A percentile compares a stretch with the other conserved stretches of the same genome.
phyloP scores from a whole-genome alignment of 148 eudicot species.

The Talinum fruticosum region DNA sequence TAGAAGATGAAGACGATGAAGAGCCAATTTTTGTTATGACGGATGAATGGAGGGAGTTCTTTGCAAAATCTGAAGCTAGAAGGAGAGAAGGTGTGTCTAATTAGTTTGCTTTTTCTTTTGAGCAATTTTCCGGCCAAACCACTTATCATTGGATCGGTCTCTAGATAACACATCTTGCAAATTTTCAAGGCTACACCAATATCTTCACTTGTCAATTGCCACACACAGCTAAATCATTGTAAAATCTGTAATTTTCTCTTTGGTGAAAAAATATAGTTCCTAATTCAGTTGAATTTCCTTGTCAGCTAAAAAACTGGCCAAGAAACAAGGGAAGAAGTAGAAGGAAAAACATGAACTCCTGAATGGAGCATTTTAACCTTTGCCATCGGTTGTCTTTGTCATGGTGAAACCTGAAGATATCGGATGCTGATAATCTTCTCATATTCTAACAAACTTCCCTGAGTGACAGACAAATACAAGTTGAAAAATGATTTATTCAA shows the following conservation, averaged over 20 bases:
- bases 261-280: background rate
- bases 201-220: background rate
- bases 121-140: background rate
- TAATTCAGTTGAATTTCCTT: conserved; percentile 2
- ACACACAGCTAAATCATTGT: background rate
- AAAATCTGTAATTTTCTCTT: background rate
- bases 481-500: too few species aligned
- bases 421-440: background rate
- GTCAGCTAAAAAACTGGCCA: conserved; percentile 56
- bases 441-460: background rate
- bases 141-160: background rate
- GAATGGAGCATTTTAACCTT: background rate
- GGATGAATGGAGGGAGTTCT: conserved; percentile 89
- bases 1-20: conserved; percentile 50
- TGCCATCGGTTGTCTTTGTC: too few species aligned
- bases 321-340: conserved; percentile 38
- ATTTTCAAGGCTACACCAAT: background rate
- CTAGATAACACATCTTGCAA: background rate
- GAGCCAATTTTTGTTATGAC: conserved; percentile 68
- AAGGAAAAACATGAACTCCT: background rate
- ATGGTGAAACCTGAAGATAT: background rate
- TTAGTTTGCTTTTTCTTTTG: background rate
- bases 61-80: conserved; percentile 84
- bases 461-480: background rate
- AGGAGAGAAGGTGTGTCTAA: conserved; percentile 44